A percentile compares a stretch with the other conserved stretches of the same genome.
Evolutionary conservation across 2,329 filamentous ascomycete species (phyloP).

Genomic region (Arthroderma uncinatum): DNA sequence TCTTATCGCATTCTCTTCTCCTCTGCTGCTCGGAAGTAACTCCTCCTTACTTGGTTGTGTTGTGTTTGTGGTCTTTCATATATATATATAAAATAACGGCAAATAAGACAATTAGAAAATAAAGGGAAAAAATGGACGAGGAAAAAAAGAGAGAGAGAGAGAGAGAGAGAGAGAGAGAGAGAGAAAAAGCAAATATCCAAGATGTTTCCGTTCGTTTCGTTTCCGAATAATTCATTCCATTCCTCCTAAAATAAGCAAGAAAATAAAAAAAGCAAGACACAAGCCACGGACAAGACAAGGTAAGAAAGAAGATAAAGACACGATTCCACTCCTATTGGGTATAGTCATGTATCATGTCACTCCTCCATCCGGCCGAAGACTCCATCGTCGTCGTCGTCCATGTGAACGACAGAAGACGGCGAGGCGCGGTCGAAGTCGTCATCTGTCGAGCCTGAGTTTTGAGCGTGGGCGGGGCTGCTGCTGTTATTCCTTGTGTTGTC

Average conservation of each 20-base stretch:
- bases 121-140: neutral
- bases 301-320: too few species aligned
- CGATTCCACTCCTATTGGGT: neutral
- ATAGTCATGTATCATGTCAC: constrained; percentile 34
- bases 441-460: constrained; percentile 28
- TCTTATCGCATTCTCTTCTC: constrained; percentile 2
- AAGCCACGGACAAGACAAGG: neutral
- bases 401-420: constrained; percentile 42
- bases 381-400: constrained; percentile 86
- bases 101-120: neutral
- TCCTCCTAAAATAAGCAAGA: neutral
- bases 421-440: constrained; percentile 47
- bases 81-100: neutral
- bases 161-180: neutral
- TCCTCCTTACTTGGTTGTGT: neutral
- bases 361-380: constrained; percentile 97
- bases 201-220: neutral
- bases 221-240: constrained; percentile 1
- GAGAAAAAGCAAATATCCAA: neutral
- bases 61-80: neutral
- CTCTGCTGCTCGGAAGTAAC: neutral
- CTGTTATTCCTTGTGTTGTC: constrained; percentile 17
- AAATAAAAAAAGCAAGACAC: neutral
- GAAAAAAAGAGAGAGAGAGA: neutral
- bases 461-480: neutral